Evolutionary conservation across 129 eudicot species (phyloP), one percentile per base, ranked within the genome.

Genomic region (Artemisia argyi): DNA sequence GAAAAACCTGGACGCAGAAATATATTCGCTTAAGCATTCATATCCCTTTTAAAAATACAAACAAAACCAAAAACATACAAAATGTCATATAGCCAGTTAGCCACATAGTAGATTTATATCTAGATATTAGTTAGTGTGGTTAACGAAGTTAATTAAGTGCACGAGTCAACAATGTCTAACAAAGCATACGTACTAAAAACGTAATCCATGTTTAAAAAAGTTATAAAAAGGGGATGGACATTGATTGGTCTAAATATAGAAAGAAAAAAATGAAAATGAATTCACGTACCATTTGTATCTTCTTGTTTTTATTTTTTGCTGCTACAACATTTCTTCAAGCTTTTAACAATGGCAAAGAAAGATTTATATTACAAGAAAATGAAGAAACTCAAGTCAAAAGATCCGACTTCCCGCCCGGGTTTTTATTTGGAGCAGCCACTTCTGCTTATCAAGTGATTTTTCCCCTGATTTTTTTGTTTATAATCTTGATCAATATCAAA

Each of bases 341-440:
- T 53, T 74, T 22, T 71, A 71, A 44, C 35, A 55, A 72, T 28
- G 75, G 72, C 46, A 46, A 15, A 28, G 3, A 13, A 44, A 15
- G 52, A 3, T 71, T 16, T 32, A 75, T 26, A 57, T 65, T 14
- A 16, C 58, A 26, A 16, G 61, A 71, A 71, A 71, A 46, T 8
- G 59, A 70, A 53, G 61, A 56, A 32, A 22, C 57, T 57, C 61
- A 35, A 2, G 55, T 73, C 63, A 77, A 46, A 76, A 79, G 86
- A 77, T 85, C 94, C 30, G 85, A 86, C 53, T 92, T 92, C 20
- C 95, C 98, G 50, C 42, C 68, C 73, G 92, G 86, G 54, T 92
- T 92, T 79, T 73, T 87, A 61, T 92, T 89, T 71, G 95, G 98
- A 78, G 76, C 87, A 15, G 82, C 95, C 28, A 85, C 90, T 76